Evolutionary conservation across 169 alveolate genomes (phyloP).

Genomic region (Pseudocohnilembus persalinus): DNA sequence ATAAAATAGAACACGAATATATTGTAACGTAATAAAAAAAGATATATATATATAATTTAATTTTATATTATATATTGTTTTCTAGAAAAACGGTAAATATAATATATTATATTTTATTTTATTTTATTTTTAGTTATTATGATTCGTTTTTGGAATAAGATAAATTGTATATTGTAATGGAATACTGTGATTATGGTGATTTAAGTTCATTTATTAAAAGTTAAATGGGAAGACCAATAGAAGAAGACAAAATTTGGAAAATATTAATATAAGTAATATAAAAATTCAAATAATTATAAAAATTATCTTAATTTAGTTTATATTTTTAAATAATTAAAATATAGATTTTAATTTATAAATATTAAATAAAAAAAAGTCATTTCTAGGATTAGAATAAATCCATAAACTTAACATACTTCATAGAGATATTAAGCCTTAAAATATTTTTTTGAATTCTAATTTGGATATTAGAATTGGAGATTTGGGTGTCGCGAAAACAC

Average conservation of each 20-base stretch:
- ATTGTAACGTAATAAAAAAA: constrained; percentile 47
- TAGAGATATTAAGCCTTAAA: constrained; percentile 78
- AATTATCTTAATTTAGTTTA: no score
- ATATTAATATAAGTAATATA: constrained; percentile 60
- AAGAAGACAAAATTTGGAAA: constrained; percentile 77
- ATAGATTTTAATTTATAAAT: no score
- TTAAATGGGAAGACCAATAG: constrained; percentile 29
- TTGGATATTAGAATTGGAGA: constrained; percentile 73
- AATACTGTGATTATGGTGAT: constrained; percentile 46
- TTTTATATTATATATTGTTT: no score
- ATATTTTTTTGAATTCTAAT: constrained; percentile 67
- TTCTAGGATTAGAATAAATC: constrained; percentile 62
- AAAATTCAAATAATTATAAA: no score
- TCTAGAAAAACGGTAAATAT: no score
- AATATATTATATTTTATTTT: no score
- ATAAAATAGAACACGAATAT: constrained; percentile 54
- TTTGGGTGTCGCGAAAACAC: constrained; percentile 74
- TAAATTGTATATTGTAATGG: constrained; percentile 39
- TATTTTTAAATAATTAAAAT: no score
- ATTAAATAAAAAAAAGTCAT: background rate
- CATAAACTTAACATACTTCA: constrained; percentile 71
- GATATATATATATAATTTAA: no score
- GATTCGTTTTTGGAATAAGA: constrained; percentile 67
- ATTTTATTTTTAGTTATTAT: constrained; percentile 38
- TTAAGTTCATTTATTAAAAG: constrained; percentile 30